Conservation (phyloP, 768 basidiomycete species). For the Sarcomyxa edulis region DNA sequence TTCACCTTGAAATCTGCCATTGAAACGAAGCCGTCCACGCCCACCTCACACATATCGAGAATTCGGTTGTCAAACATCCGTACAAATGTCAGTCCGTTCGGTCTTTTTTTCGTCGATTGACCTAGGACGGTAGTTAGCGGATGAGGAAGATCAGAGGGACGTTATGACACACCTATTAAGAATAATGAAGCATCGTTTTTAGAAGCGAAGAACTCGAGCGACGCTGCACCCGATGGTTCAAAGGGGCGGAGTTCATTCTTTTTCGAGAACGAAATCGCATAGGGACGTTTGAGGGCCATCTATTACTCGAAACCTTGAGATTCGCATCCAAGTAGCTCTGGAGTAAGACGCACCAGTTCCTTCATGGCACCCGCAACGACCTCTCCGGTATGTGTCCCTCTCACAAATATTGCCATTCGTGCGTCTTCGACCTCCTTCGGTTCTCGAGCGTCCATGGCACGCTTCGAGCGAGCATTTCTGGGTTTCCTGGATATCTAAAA, state of each 20-base stretch:
- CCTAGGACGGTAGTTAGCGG: no score
- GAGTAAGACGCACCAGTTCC: constrained; percentile 65
- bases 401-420: constrained; percentile 85
- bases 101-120: constrained; percentile 91
- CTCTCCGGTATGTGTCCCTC: constrained; percentile 83
- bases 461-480: constrained; percentile 92
- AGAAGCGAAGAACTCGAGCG: constrained; percentile 86
- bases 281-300: constrained; percentile 92
- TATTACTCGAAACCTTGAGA: constrained; percentile 24
- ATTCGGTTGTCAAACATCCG: constrained; percentile 83
- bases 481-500: constrained; percentile 83
- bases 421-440: constrained; percentile 88
- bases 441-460: constrained; percentile 79
- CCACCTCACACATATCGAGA: constrained; percentile 93
- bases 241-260: constrained; percentile 92
- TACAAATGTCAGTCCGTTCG: constrained; percentile 79
- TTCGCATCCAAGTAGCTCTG: neutral
- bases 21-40: constrained; percentile 73
- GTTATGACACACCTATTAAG: no score
- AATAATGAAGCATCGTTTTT: constrained; percentile 97
- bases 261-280: constrained; percentile 90
- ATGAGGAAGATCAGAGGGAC: no score
- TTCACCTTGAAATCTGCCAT: constrained; percentile 85
- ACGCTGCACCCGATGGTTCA: constrained; percentile 54
- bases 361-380: constrained; percentile 77